phyloP scores from a whole-genome alignment of 345 rosid genomes.

The Physaria fendleri region DNA sequence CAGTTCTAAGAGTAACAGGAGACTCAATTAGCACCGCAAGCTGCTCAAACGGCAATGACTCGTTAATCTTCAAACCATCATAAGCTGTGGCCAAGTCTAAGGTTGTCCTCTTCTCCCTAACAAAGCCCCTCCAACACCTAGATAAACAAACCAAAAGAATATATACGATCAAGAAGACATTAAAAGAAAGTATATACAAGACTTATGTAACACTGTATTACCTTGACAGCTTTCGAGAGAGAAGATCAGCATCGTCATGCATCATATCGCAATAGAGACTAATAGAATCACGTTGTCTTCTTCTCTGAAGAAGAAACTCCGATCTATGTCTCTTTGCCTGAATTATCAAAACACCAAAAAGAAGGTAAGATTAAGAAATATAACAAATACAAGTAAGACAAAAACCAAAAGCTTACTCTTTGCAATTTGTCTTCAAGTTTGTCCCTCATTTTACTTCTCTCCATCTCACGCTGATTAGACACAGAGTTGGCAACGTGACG shows the following conservation, averaged over 20 bases:
- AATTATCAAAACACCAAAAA: conserved; percentile 9
- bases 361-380: conserved; percentile 2
- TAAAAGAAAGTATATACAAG: background rate
- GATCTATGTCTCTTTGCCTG: conserved; percentile 89
- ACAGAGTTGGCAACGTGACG: conserved; percentile 65
- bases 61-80: conserved; percentile 55
- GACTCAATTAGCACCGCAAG: conserved; percentile 76
- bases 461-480: conserved; percentile 77
- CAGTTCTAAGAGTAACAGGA: conserved; percentile 45
- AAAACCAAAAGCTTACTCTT: conserved; percentile 41
- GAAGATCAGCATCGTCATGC: conserved; percentile 71
- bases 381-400: background rate
- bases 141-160: background rate
- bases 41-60: conserved; percentile 77
- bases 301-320: conserved; percentile 84
- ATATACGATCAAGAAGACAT: background rate
- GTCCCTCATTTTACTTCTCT: conserved; percentile 76
- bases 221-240: conserved; percentile 76
- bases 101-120: conserved; percentile 56
- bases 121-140: conserved; percentile 91
- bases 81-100: conserved; percentile 60
- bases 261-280: conserved; percentile 43
- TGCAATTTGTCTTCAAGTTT: conserved; percentile 82
- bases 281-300: conserved; percentile 48
- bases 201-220: conserved; percentile 9